Evolutionary conservation across 768 basidiomycete species (phyloP).

Genomic region (Podaxis sp.): DNA sequence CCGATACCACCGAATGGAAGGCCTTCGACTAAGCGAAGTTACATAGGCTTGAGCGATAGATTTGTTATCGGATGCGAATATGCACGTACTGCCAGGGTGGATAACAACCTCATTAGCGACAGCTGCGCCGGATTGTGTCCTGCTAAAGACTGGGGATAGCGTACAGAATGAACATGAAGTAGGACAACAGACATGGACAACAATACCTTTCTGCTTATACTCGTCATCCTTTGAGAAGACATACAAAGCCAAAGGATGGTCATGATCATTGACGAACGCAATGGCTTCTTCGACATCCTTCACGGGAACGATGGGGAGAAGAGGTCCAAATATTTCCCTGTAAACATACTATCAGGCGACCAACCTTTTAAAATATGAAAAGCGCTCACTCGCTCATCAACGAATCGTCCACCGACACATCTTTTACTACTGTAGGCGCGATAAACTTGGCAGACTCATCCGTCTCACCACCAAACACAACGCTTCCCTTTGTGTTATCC

Average conservation of each 20-base stretch:
- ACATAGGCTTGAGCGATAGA: background rate
- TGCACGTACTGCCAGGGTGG: slow-evolving; percentile 52
- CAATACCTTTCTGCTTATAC: slow-evolving; percentile 61
- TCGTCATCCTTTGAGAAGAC: slow-evolving; percentile 64
- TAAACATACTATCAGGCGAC: background rate
- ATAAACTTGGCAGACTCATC: slow-evolving; percentile 62
- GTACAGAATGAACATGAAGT: background rate
- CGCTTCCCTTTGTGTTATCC: slow-evolving; percentile 63
- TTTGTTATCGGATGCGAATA: too few species aligned
- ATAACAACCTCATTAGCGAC: slow-evolving; percentile 70
- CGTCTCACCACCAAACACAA: slow-evolving; percentile 64
- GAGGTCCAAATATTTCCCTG: slow-evolving; percentile 84
- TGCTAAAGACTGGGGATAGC: slow-evolving; percentile 52
- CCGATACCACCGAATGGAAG: slow-evolving; percentile 78
- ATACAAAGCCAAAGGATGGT: slow-evolving; percentile 75
- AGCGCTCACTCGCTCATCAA: slow-evolving; percentile 71
- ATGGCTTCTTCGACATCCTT: slow-evolving; percentile 72
- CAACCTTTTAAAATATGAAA: background rate
- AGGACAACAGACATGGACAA: background rate
- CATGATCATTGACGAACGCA: slow-evolving; percentile 62
- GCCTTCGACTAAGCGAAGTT: slow-evolving; percentile 43
- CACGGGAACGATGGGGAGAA: slow-evolving; percentile 74
- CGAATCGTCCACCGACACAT: slow-evolving; percentile 62
- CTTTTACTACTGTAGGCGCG: slow-evolving; percentile 69
- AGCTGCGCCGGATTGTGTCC: slow-evolving; percentile 70